Evolutionary conservation across 148 eudicot species (phyloP), one percentile per base, ranked within the genome.

Genomic region (Pouteria glomerata): DNA sequence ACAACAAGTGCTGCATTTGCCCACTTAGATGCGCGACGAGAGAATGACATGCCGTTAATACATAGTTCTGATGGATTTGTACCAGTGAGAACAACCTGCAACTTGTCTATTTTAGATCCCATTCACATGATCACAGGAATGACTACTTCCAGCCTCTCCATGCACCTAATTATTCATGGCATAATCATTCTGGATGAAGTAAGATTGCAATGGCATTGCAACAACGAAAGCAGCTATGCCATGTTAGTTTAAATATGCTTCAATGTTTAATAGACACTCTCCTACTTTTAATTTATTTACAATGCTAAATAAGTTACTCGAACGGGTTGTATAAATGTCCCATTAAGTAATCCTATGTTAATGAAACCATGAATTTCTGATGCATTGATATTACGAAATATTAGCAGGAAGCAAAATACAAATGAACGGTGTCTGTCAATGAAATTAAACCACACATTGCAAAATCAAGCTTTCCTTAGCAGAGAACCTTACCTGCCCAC

Each of bases 51-150:
- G 78, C 99, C 99, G 78, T 95, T 95, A 37, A 95, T 82, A 75
- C 99, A 95, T 47, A 95, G 84, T 84, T 95, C 99, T 27, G 86
- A 78, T 48, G 94, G 89, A 77, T 90, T 74, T 57, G 97, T 95
- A 82, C 96, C 90, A n/a, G 99, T 95, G 45, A 90, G 87, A 79
- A 95, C 99, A 76, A 95, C 96, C 99, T 95, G 89, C 76, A n/a
- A n/a, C 5, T 0, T 35, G 27, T 1, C 27, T 10, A 45, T 29
- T 30, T 41, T 6, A 61, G n/a, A 41, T 34, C 45, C 42, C 33
- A 47, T 48, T 48, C 30, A 31, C 24, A 27, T 50, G 42, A 62
- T 44, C 63, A 29, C 23, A 5, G 39, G 23, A 27, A 66, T 66
- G 57, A 50, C 2, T 39, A 15, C 23, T 27, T 66, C 57, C 57